Evolutionary conservation across 2,329 filamentous ascomycete species (phyloP), one percentile per base, ranked within the genome.

Genomic region (Microcyclosporella mali): DNA sequence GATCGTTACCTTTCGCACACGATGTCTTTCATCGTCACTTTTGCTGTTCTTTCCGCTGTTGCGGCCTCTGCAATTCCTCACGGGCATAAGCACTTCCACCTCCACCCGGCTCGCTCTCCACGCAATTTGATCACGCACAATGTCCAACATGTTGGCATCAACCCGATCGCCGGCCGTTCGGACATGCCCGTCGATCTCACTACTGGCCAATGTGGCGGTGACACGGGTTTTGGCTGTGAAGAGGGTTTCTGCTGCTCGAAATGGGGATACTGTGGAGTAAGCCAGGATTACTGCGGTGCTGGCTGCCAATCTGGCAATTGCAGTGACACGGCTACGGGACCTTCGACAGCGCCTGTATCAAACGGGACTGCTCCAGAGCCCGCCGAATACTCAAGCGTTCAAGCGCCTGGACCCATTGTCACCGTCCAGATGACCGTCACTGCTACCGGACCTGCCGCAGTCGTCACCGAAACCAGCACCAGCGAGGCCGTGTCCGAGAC

Each of bases 231-330:
- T 11, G 45, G 47, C 9, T 56, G 55, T 37, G 40, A 27, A 9
- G 35, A 43, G 10, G 51, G 53, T 10, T 50, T 32, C 33, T 57
- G 55, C 48, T 55, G 55, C 44, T 51, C 43, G 33, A 43, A 55
- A 38, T 47, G 50, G n/a, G 53, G 55, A 27, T 57, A 52, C 51
- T 57, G 55, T 35, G 55, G 53, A 15, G 51, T 42, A 11, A 37
- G 28, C 12, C 34, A 30, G 12, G 46, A 51, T 37, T 52, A 52
- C 46, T 58, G 53, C 41, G 55, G 55, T 37, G 40, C 40, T 18
- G 56, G 56, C 15, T 60, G 56, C 49, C 58, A 60, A 34, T 40
- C 45, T 25, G 50, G 50, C 33, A 42, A 45, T 25, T 53, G 50
- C 33, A 14, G 36, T 29, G 46, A 40, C n/a, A 44, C 44, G 14